A percentile compares a stretch with the other conserved stretches of the same genome.
phyloP scores from a whole-genome alignment of 1,284 basidiomycete genomes.

The Melampsora abietis-canadensis region DNA sequence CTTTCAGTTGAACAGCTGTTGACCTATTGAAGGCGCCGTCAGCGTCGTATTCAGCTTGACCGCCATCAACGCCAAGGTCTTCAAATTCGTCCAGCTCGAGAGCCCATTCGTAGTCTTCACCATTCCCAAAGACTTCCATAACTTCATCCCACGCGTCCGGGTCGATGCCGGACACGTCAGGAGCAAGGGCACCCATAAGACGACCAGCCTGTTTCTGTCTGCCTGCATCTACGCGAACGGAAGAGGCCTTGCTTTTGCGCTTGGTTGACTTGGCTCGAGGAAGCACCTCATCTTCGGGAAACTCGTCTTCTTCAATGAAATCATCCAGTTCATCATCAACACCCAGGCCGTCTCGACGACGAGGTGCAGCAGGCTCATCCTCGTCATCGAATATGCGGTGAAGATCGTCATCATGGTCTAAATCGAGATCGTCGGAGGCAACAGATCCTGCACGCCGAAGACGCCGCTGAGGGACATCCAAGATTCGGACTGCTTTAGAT shows the following conservation, averaged over 20 bases:
- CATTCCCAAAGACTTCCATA: conserved; percentile 93
- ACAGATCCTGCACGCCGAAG: conserved; percentile 59
- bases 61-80: conserved; percentile 62
- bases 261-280: conserved; percentile 32
- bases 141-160: conserved; percentile 92
- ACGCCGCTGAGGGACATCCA: conserved; percentile 50
- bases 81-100: conserved; percentile 69
- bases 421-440: conserved; percentile 67
- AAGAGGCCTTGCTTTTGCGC: conserved; percentile 44
- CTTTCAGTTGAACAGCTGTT: conserved; percentile 32
- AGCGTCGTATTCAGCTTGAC: conserved; percentile 75
- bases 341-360: conserved; percentile 23
- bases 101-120: conserved; percentile 94
- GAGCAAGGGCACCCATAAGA: conserved; percentile 47
- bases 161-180: conserved; percentile 48
- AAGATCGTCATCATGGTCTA: conserved; percentile 46
- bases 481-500: conserved; percentile 57
- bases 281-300: conserved; percentile 34
- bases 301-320: conserved; percentile 43
- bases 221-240: conserved; percentile 57
- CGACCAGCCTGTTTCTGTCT: conserved; percentile 71
- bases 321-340: conserved; percentile 41
- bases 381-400: conserved; percentile 43
- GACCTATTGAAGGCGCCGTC: conserved; percentile 52
- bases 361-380: conserved; percentile 21